Conservation (phyloP, 495 filamentous ascomycete genomes). For the Annulohypoxylon nitens region DNA sequence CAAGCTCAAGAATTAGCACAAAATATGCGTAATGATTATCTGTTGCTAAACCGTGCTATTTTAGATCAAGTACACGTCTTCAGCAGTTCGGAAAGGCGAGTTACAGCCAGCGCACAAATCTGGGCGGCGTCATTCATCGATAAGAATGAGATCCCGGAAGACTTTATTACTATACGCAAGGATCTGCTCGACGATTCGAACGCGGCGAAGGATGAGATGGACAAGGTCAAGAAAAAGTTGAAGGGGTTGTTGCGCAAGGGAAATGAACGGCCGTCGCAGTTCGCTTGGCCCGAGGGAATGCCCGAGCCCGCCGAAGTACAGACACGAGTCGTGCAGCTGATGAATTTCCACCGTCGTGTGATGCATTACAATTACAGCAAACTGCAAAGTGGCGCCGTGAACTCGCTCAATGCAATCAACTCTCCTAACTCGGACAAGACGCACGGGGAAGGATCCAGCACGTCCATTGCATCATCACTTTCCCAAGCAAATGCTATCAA, state of each 20-base stretch:
- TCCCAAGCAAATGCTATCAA: conserved; percentile 70
- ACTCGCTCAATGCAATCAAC: conserved; percentile 68
- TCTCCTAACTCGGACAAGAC: conserved; percentile 59
- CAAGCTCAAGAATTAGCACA: conserved; percentile 94
- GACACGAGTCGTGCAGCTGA: conserved; percentile 89
- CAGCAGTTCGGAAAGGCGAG: conserved; percentile 92
- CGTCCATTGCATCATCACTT: conserved; percentile 59
- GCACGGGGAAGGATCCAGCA: conserved; percentile 53
- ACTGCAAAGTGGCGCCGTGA: conserved; percentile 73
- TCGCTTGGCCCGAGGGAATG: conserved; percentile 96
- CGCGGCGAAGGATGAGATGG: conserved; percentile 99
- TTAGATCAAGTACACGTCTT: conserved; percentile 92
- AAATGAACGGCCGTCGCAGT: conserved; percentile 88
- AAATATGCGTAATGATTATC: conserved; percentile 94
- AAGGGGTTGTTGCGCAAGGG: conserved; percentile 91
- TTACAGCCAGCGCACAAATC: conserved; percentile 96
- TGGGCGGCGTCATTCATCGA: conserved; percentile 93
- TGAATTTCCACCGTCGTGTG: conserved; percentile 95
- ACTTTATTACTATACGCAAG: conserved; percentile 89
- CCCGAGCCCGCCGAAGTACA: conserved; percentile 94
- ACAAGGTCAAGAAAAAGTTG: conserved; percentile 99
- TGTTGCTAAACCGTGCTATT: conserved; percentile 91
- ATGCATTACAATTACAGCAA: conserved; percentile 93
- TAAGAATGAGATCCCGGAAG: conserved; percentile 83
- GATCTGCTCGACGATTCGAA: conserved; percentile 97